Conservation (phyloP, 352 stramenopile genomes). For the Pythium coloratum region DNA sequence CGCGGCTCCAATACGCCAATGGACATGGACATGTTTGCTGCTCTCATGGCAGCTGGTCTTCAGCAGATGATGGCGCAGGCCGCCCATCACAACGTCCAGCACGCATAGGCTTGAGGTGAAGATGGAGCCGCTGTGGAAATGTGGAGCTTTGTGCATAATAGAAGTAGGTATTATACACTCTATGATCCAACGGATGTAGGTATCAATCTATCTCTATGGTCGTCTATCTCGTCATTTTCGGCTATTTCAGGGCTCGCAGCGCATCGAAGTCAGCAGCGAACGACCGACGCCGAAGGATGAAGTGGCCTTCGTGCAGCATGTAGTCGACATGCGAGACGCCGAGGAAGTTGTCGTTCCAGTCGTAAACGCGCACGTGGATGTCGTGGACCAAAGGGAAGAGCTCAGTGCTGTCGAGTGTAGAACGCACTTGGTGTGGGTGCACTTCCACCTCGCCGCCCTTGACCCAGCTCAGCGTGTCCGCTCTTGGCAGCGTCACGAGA, state of each 20-base stretch:
- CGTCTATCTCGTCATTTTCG: background rate
- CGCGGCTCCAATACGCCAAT: constrained; percentile 39
- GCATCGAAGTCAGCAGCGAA: constrained; percentile 31
- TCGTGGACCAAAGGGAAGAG: constrained; percentile 28
- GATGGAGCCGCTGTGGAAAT: background rate
- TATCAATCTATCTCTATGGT: constrained; percentile 1
- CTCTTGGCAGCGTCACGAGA: constrained; percentile 35
- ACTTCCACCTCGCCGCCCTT: constrained; percentile 47
- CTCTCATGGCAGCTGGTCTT: constrained; percentile 78
- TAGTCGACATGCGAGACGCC: constrained; percentile 60
- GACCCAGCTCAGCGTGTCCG: constrained; percentile 43
- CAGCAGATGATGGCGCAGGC: constrained; percentile 76
- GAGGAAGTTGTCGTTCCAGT: constrained; percentile 35
- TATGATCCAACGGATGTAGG: background rate
- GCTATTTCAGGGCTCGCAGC: background rate
- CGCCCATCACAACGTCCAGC: constrained; percentile 30
- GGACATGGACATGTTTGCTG: constrained; percentile 81
- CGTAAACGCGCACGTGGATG: constrained; percentile 59
- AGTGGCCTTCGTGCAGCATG: constrained; percentile 27
- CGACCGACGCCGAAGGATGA: constrained; percentile 64
- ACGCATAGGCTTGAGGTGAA: background rate
- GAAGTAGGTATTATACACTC: background rate
- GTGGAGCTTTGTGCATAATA: background rate
- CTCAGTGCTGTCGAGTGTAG: constrained; percentile 11
- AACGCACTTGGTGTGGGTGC: constrained; percentile 30